Evolutionary conservation across 2,329 filamentous ascomycete genomes (phyloP), one percentile per base, ranked within the genome.

Genomic region (Septoria linicola): DNA sequence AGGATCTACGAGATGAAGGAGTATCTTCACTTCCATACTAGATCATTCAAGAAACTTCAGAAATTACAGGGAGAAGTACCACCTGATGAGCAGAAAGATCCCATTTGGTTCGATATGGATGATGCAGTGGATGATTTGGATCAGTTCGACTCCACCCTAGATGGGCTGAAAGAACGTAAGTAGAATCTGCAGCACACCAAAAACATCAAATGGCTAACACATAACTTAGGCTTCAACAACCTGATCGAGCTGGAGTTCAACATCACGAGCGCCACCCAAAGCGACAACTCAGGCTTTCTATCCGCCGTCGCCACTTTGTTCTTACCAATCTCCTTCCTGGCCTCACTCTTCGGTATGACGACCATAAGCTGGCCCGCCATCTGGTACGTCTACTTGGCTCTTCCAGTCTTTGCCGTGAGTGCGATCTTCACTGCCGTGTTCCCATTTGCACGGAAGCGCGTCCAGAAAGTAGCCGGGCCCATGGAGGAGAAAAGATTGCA

Each of bases 161-260:
- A 68, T 34, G 59, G 61, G 3, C 53, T 69, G 11, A 69, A 68
- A 52, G 68, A 70, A 49, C 65, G 67, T 60, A 39, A 42, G 60
- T 56, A n/a, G 17, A 23, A 3, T 36, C 4, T 20, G 2, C 6
- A 3, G 8, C 30, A n/a, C 16, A 21, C 6, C 16, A 14, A 14
- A 13, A 19, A n/a, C 4, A 11, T 19, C 11, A n/a, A 23, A 20
- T 8, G 10, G 23, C 55, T 57, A 41, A 54, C 32, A 25, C 10
- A 5, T 16, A 8, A 7, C 14, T n/a, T 27, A 60, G 57, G 59
- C 30, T 69, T 69, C 58, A 68, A 66, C 62, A 70, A 70, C 46
- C 57, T 70, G 11, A 67, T 70, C 43, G 67, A 69, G 39, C 64
- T 70, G n/a, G 68, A 70, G 39, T 70, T 70, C 63, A 70, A 70